These are phyloP conservation scores for bread wheat (Triticum aestivum) DNA, from an alignment of 176 grass and related monocot genomes.

Conservation along the genomic window DNA sequence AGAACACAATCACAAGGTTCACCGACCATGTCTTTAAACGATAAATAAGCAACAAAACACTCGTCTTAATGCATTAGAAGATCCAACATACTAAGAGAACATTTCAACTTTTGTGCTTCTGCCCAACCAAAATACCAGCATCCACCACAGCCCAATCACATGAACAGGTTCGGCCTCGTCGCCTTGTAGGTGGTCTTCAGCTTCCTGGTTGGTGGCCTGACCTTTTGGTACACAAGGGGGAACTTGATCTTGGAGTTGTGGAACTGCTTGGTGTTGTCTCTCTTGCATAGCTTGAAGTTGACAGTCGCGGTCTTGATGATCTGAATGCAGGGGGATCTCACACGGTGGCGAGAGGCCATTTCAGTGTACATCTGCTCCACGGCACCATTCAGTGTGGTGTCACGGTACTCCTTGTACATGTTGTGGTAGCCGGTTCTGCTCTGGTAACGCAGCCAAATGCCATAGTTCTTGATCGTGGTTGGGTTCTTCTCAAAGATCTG, in stretches of 20 bases:
- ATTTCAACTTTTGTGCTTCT: neutral
- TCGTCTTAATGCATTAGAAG: conserved; percentile 21
- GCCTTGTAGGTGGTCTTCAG: conserved; percentile 86
- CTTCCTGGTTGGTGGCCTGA: conserved; percentile 72
- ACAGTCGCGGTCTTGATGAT: conserved; percentile 75
- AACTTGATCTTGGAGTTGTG: conserved; percentile 81
- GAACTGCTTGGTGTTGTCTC: conserved; percentile 89
- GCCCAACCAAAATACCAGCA: neutral
- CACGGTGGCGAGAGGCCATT: conserved; percentile 85
- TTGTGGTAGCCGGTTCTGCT: conserved; percentile 87
- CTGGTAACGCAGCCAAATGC: conserved; percentile 88
- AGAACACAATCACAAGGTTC: conserved; percentile 4
- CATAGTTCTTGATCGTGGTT: conserved; percentile 84
- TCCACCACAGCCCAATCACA: conserved; percentile 31
- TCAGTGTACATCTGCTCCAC: conserved; percentile 93
- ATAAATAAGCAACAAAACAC: conserved; percentile 18
- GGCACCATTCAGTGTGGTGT: conserved; percentile 69
- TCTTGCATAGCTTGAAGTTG: conserved; percentile 67
- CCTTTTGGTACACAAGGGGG: conserved; percentile 72
- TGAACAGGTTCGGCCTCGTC: conserved; percentile 67
- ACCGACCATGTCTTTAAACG: conserved; percentile 8
- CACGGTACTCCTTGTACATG: conserved; percentile 92
- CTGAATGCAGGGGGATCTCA: conserved; percentile 70
- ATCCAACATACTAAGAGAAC: neutral
- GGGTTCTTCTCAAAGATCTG: conserved; percentile 80